Evolutionary conservation across 768 basidiomycete species (phyloP), one percentile per base, ranked within the genome.

Genomic region (Exsudoporus frostii): DNA sequence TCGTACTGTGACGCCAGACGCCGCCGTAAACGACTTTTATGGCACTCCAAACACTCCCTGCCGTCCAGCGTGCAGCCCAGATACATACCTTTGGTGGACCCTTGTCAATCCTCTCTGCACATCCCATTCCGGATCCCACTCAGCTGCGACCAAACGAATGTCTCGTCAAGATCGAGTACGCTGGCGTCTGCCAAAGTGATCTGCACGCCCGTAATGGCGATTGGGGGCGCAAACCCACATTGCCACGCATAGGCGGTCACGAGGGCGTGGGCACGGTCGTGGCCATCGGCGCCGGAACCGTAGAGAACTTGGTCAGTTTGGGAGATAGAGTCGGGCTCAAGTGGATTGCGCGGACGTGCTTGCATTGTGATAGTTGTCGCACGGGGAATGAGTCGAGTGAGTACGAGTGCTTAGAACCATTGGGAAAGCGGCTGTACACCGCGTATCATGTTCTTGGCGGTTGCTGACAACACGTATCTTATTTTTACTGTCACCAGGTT

Each of bases 181-280:
- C 73, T 1, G 75, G 76, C 15, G 76, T 78, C 15, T 77, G 77
- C 59, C 75, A 76, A 34, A 67, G 65, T 5, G 75, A 78, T 53
- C 55, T 76, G n/a, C 74, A 76, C 52, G 69, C 60, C 25, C 69
- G 65, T 51, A 57, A 68, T 20, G 77, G 74, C 7, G 77, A 79
- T 49, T 79, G 76, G 60, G 0, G 14, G 0, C 8, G n/a, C 19
- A 55, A 53, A 13, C 65, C 60, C 7, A 55, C 55, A 6, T 71
- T 78, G 68, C 44, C 65, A 62, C 30, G 59, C 53, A 61, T 76
- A 22, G 75, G 74, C 1, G 76, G 79, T 0, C 78, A 78, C 61
- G 77, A 79, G 55, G 78, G 78, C n/a, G 74, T 73, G 4, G 78
- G 79, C 24, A 59, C 53, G 37, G 59, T 81, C 52, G 74, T 78